phyloP scores from a whole-genome alignment of 352 stramenopile genomes.

The Halophytophthora polymorphica region DNA sequence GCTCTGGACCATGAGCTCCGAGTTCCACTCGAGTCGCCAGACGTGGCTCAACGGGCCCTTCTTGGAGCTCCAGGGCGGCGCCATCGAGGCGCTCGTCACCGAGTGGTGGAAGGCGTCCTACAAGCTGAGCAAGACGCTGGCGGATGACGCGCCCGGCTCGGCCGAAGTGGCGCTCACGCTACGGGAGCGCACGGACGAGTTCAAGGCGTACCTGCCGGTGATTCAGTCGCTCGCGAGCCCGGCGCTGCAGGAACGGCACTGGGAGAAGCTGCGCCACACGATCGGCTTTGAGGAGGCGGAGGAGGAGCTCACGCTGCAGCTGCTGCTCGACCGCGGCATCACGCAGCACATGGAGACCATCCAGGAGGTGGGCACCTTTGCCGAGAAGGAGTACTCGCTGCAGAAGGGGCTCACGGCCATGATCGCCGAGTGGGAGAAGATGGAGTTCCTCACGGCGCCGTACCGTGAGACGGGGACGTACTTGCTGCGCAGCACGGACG shows the following conservation, averaged over 20 bases:
- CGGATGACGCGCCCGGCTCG: constrained; percentile 86
- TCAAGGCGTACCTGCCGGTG: constrained; percentile 89
- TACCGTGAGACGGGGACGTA: constrained; percentile 94
- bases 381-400: constrained; percentile 94
- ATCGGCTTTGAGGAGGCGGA: constrained; percentile 87
- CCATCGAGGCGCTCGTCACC: constrained; percentile 89
- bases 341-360: constrained; percentile 89
- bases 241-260: constrained; percentile 91
- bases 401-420: constrained; percentile 93
- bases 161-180: constrained; percentile 86
- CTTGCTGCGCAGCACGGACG: constrained; percentile 81
- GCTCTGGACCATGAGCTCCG: constrained; percentile 94
- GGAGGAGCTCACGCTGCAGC: constrained; percentile 80
- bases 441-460: constrained; percentile 91
- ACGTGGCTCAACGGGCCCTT: constrained; percentile 92
- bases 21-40: constrained; percentile 91
- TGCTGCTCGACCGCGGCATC: constrained; percentile 82
- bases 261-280: constrained; percentile 87
- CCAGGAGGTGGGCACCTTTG: constrained; percentile 86
- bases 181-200: constrained; percentile 90
- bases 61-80: constrained; percentile 82
- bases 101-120: constrained; percentile 94
- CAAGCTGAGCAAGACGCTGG: constrained; percentile 88
- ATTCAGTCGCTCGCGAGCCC: constrained; percentile 91
- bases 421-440: constrained; percentile 92